Base-by-base conservation (phyloP, 805 yeast species). In the Ogataea methanolica region DNA sequence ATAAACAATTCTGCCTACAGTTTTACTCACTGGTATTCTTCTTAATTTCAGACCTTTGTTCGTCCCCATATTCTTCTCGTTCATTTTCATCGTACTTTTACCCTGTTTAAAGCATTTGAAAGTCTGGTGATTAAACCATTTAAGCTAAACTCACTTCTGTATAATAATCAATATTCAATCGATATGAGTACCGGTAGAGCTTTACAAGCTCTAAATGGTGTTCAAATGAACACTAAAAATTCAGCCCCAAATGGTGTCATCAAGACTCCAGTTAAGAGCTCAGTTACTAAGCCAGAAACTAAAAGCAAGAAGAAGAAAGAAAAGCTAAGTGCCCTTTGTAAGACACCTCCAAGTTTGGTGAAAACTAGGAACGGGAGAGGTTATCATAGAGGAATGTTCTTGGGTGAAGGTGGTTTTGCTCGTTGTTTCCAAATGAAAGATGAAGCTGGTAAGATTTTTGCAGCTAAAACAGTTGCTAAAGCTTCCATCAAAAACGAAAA, bases 321-420 rank as follows among this genome's bases (percentile, higher is more conserved):
- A 65, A 92, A 92, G 67, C 74, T 89, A 38, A 86, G 96, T 3
- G 80, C 97, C 0, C 75, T 94, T 44, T 94, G 99, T 68, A 88
- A 89, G 68, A 94, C 99, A 2, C 99, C 99, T 2, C 99, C 99
- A 34, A 85, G 96, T 16, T 76, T 91, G 54, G 95, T 94, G 55
- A 79, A 92, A 57, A 88, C 94, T 39, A 79, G 91, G 68, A 76
- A 78, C 49, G 97, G 97, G 39, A 80, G 88, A 62, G 95, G 90
- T 58, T 94, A 87, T 67, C 88, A 86, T 54, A 79, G 98, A 63
- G 98, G 98, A 1, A 75, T 75, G 50, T 91, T 90, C 59, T 73
- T 94, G 34, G 99, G 99, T 35, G 98, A 92, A 71, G 99, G 99
- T 51, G 99, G 99, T 0, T 94, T 94, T 73, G 99, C 99, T 16